Evolutionary conservation across 805 yeast species (phyloP).

Genomic region (Myxozyma monticola): DNA sequence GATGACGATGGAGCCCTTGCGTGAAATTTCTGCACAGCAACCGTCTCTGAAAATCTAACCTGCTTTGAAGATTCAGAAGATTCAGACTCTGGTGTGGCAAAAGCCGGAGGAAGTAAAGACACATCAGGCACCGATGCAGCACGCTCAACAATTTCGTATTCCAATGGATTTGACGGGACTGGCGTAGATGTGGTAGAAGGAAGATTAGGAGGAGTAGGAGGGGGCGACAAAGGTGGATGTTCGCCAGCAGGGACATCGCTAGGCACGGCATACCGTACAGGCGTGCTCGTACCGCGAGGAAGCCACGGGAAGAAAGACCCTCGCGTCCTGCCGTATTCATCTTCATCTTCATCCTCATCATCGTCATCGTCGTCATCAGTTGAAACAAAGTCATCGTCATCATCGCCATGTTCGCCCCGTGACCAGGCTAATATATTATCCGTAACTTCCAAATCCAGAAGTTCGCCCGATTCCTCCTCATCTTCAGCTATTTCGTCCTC

Average conservation of each 20-base stretch:
- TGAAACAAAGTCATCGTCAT: slow-evolving; percentile 36
- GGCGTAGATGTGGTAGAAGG: background rate
- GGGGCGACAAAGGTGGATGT: background rate
- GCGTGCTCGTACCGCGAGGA: slow-evolving; percentile 21
- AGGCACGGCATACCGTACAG: slow-evolving; percentile 5
- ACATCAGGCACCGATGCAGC: background rate
- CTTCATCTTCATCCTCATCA: slow-evolving; percentile 44
- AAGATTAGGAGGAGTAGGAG: background rate
- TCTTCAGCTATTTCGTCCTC: slow-evolving; percentile 55
- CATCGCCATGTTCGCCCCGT: slow-evolving; percentile 51
- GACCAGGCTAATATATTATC: slow-evolving; percentile 21
- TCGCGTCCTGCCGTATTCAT: slow-evolving; percentile 40
- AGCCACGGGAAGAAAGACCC: slow-evolving; percentile 41
- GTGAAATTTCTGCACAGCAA: slow-evolving; percentile 60
- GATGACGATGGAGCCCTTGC: slow-evolving; percentile 16
- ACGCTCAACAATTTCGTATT: background rate
- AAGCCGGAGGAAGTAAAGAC: background rate
- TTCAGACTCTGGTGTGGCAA: background rate
- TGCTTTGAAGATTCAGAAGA: slow-evolving; percentile 17
- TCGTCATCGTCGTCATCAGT: slow-evolving; percentile 43
- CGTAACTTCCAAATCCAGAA: slow-evolving; percentile 37
- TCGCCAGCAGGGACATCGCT: background rate
- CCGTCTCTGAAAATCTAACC: slow-evolving; percentile 54
- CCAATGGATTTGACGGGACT: background rate
- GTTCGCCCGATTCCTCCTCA: slow-evolving; percentile 55